Base-by-base conservation (phyloP, 164 flowering plant species). In the Kingdonia uniflora region DNA sequence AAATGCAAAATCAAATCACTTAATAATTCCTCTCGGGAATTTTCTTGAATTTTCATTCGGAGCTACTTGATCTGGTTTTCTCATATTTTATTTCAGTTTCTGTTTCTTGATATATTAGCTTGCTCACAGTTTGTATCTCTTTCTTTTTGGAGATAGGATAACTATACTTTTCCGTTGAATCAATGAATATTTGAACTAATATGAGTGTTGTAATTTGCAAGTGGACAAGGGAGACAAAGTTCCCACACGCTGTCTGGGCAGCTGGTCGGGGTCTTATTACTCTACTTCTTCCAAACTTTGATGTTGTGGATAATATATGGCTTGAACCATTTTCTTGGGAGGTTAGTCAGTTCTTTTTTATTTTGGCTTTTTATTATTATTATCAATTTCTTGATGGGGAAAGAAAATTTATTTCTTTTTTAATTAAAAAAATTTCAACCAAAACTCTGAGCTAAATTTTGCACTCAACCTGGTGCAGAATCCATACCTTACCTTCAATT, bases 171-270 rank as follows among this genome's bases (percentile, higher is more conserved):
- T 4, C 16, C 2, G 21, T 41, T 45, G 19, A 12, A 14, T 55
- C 5, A n/a, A 2, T 2, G 6, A 22, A 11, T 39, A 15, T 14
- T 54, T 10, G 8, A 50, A 51, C 17, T 68, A 21, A 65, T 35
- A 12, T 19, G 46, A 46, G 13, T 52, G 54, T 41, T 23, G 29
- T 60, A 19, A 40, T 57, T 51, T 57, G 60, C 40, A 54, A 91
- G 98, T 91, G 94, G 96, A 81, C 84, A 40, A 76, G 72, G 76
- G 98, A 87, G 62, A 68, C 85, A 35, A 87, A 87, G 72, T 76
- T 77, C 29, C 95, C 98, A 19, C 96, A 91, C 83, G 96, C 94
- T 70, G 88, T 91, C 46, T 91, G 98, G 98, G 96, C 96, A 48
- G 90, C 98, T 74, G 98, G 98, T 55, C 96, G 98, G 55, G 86